phyloP scores from a whole-genome alignment of 2,329 filamentous ascomycete genomes.

The Leptographium galeiforme region DNA sequence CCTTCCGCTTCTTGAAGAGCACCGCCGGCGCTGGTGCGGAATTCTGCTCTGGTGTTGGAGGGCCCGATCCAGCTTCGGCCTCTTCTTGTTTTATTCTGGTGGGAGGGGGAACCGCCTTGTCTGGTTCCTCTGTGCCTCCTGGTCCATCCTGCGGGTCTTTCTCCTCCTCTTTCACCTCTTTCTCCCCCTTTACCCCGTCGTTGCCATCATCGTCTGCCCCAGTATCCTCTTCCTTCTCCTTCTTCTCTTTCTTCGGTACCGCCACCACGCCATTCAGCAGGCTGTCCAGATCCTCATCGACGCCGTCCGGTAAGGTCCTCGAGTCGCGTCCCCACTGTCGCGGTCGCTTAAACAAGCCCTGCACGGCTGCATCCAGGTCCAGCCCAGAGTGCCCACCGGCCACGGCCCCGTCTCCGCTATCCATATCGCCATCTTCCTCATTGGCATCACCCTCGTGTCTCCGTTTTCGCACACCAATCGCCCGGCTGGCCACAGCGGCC shows the following conservation, averaged over 20 bases:
- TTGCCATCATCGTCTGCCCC: not conserved
- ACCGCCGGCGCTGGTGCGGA: slow-evolving; percentile 21
- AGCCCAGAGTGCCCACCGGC: slow-evolving; percentile 18
- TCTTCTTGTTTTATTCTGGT: slow-evolving; percentile 1
- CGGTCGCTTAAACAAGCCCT: slow-evolving; percentile 46
- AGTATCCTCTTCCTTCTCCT: slow-evolving; percentile 4
- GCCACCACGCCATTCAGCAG: slow-evolving; percentile 31
- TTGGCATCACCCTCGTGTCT: slow-evolving; percentile 25
- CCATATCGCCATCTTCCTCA: slow-evolving; percentile 28
- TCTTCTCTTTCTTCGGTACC: slow-evolving; percentile 17
- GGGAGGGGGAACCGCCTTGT: not conserved
- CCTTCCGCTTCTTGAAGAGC: slow-evolving; percentile 70
- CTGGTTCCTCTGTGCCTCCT: not conserved
- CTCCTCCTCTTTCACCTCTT: slow-evolving; percentile 13
- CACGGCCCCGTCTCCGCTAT: slow-evolving; percentile 34
- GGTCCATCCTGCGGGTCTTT: not conserved
- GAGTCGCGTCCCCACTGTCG: slow-evolving; percentile 40
- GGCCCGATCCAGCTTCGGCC: not conserved
- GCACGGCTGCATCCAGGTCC: slow-evolving; percentile 34
- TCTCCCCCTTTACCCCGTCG: slow-evolving; percentile 16
- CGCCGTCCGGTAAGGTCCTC: slow-evolving; percentile 25
- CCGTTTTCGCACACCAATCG: slow-evolving; percentile 10
- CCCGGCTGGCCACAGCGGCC: slow-evolving; percentile 10
- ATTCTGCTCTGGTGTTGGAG: not conserved
- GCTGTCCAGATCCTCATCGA: slow-evolving; percentile 42